phyloP scores from a whole-genome alignment of 208 protist genomes.

The Endotrypanum monterogeii region DNA sequence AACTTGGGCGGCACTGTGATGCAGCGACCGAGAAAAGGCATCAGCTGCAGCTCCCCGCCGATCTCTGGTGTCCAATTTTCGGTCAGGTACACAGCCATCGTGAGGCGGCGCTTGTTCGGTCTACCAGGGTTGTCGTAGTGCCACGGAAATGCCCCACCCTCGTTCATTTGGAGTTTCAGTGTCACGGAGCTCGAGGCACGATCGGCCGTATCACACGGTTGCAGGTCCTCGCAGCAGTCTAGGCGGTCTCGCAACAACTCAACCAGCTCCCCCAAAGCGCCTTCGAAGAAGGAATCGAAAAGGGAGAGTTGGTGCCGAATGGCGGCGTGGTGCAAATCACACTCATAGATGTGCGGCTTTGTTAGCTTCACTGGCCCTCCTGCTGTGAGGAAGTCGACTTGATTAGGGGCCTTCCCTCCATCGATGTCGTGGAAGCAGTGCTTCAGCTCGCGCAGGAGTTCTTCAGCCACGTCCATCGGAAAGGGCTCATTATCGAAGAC shows the following conservation, averaged over 20 bases:
- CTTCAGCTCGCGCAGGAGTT: constrained; percentile 35
- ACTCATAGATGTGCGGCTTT: constrained; percentile 61
- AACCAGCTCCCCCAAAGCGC: constrained; percentile 34
- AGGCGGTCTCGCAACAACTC: constrained; percentile 41
- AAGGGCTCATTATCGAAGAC: constrained; percentile 35
- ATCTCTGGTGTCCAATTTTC: constrained; percentile 35
- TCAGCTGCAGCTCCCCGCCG: constrained; percentile 47
- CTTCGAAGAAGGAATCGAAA: constrained; percentile 40
- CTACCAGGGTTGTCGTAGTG: constrained; percentile 61
- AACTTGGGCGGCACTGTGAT: constrained; percentile 37
- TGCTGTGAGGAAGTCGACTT: constrained; percentile 46
- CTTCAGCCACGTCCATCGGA: constrained; percentile 13
- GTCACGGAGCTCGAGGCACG: constrained; percentile 27
- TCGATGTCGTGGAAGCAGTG: constrained; percentile 40
- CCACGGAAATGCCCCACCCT: constrained; percentile 57
- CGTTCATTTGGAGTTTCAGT: constrained; percentile 65
- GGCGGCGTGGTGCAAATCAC: constrained; percentile 40
- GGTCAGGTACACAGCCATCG: constrained; percentile 57
- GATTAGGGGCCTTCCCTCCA: constrained; percentile 36
- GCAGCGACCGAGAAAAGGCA: constrained; percentile 41
- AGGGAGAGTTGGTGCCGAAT: constrained; percentile 37
- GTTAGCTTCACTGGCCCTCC: constrained; percentile 45
- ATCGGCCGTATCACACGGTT: constrained; percentile 21
- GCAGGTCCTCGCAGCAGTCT: constrained; percentile 35
- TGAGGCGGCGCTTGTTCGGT: constrained; percentile 56